A percentile compares a stretch with the other conserved stretches of the same genome.
Evolutionary conservation across 2,329 filamentous ascomycete species (phyloP).

Genomic region (Sporothrix sp.): DNA sequence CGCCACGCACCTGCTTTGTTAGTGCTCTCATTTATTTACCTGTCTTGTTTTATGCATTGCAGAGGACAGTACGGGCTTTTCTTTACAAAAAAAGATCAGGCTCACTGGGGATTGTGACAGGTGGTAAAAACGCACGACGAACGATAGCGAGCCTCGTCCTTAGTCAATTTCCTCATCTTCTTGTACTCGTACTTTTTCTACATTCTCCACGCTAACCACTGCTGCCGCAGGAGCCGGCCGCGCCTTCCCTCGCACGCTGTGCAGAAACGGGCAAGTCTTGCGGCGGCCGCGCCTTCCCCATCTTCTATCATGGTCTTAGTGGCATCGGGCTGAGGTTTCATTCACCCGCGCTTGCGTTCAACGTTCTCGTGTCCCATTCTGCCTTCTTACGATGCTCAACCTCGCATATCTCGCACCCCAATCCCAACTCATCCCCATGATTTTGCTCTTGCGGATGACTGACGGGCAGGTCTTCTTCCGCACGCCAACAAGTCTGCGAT

Average conservation of each 20-base stretch:
- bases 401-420: not conserved
- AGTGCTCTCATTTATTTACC: not conserved
- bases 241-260: not conserved
- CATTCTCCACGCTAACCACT: not conserved
- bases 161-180: too few relatives aligned
- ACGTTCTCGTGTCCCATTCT: too few relatives aligned
- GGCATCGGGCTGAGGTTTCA: too few relatives aligned
- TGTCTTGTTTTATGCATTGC: not conserved
- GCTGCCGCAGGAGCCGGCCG: not conserved
- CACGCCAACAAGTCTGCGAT: not conserved
- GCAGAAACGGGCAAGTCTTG: conserved; percentile 9
- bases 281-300: not conserved
- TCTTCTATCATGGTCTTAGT: not conserved
- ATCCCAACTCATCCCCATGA: too few relatives aligned
- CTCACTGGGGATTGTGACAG: too few relatives aligned
- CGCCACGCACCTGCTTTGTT: not conserved
- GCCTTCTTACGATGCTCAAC: too few relatives aligned
- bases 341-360: too few relatives aligned
- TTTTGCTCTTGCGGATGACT: not conserved
- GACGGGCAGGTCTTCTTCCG: conserved; percentile 6
- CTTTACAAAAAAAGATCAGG: too few relatives aligned
- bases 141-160: too few relatives aligned
- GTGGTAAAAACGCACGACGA: too few relatives aligned
- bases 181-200: too few relatives aligned
- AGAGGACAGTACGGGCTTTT: conserved; percentile 4